phyloP scores from a whole-genome alignment of 148 eudicot species.

The Mesembryanthemum crystallinum region DNA sequence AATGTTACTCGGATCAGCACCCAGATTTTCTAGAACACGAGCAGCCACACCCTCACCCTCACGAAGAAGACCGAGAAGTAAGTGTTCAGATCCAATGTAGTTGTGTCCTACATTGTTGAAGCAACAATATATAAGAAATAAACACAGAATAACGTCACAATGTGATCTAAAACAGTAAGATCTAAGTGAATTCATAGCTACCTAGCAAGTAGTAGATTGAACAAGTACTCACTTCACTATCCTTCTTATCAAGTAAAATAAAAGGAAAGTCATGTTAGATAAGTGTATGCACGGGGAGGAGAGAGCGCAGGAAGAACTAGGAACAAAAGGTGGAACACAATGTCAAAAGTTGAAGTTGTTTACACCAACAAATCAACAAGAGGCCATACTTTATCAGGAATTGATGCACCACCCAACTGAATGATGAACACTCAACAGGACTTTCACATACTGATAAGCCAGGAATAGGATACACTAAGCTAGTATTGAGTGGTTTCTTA shows the following conservation, averaged over 20 bases:
- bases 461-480: neutral
- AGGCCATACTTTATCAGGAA: neutral
- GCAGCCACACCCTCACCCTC: slow-evolving; percentile 98
- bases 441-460: neutral
- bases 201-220: neutral
- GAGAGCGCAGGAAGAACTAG: neutral
- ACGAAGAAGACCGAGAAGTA: slow-evolving; percentile 88
- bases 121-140: neutral
- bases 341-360: no score
- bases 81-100: slow-evolving; percentile 92
- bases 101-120: slow-evolving; percentile 44
- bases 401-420: neutral
- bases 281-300: neutral
- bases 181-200: neutral
- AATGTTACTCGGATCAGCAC: slow-evolving; percentile 83
- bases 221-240: neutral
- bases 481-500: neutral
- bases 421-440: neutral
- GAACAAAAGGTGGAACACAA: neutral
- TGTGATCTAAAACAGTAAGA: neutral
- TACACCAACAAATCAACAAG: neutral
- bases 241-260: neutral
- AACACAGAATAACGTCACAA: slow-evolving; percentile 3
- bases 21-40: slow-evolving; percentile 81
- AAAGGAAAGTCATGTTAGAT: neutral